These are phyloP conservation scores for Zymoseptoria brevis DNA, from an alignment of 2,329 filamentous ascomycete genomes.

Conservation along the genomic window DNA sequence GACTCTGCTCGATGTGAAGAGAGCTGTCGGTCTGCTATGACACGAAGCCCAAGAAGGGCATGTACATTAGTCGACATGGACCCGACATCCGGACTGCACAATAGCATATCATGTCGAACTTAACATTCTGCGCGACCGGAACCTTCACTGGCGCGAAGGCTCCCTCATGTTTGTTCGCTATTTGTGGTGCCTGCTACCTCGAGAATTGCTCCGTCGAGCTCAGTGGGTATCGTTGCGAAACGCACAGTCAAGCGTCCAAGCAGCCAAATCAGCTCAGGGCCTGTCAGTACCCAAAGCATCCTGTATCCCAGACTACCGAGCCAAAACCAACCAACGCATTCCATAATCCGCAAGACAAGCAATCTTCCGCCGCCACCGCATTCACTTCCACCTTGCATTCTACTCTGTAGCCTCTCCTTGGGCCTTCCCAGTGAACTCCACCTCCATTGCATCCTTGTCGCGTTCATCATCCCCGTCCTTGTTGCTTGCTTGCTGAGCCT, in stretches of 20 bases:
- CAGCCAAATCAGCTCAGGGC: not conserved
- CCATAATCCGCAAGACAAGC: not conserved
- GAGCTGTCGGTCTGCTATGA: slow-evolving; percentile 35
- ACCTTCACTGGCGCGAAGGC: not conserved
- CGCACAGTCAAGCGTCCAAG: not conserved
- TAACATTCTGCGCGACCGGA: slow-evolving; percentile 4
- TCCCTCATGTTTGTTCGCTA: not conserved
- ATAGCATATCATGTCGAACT: not conserved
- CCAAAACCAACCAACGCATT: not conserved
- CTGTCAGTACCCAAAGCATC: not conserved
- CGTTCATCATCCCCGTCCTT: not conserved
- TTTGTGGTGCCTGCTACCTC: not conserved
- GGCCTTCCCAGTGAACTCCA: not conserved
- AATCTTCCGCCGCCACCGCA: not conserved
- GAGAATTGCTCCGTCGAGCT: not conserved
- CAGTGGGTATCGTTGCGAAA: not conserved
- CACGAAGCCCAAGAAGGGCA: not conserved
- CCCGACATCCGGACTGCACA: not conserved
- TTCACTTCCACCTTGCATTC: not conserved
- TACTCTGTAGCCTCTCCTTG: not conserved
- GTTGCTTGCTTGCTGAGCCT: not conserved
- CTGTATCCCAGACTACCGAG: not conserved
- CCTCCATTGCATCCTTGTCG: not conserved
- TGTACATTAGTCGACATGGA: not conserved
- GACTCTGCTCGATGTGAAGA: slow-evolving; percentile 41